phyloP scores from a whole-genome alignment of 148 eudicot species.

The Linanthus parryae region DNA sequence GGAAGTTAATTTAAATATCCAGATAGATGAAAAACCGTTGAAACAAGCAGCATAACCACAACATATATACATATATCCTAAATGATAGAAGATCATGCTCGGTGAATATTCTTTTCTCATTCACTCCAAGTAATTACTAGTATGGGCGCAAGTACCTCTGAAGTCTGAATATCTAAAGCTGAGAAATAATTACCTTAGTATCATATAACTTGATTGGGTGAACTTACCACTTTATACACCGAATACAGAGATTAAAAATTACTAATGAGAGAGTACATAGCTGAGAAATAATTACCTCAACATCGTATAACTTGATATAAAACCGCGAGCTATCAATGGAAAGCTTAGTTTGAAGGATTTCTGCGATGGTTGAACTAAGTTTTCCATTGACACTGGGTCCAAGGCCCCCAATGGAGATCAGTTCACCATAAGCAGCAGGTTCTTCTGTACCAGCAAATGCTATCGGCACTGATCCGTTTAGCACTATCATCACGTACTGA shows the following conservation, averaged over 20 bases:
- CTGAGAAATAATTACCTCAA: constrained; percentile 31
- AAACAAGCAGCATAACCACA: neutral
- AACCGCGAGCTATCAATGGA: constrained; percentile 67
- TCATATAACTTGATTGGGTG: neutral
- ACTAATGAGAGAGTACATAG: neutral
- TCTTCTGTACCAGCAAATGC: constrained; percentile 94
- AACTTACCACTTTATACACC: neutral
- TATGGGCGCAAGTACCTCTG: neutral
- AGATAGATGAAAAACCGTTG: too few relatives aligned
- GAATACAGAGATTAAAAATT: too few relatives aligned
- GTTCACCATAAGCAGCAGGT: constrained; percentile 88
- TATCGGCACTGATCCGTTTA: constrained; percentile 82
- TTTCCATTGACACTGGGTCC: constrained; percentile 73
- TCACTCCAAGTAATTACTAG: neutral
- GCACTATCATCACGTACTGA: constrained; percentile 89
- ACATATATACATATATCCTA: neutral
- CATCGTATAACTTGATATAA: constrained; percentile 88
- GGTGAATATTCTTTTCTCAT: neutral
- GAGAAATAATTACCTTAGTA: too few relatives aligned
- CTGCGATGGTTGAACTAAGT: constrained; percentile 72
- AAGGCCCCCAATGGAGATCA: constrained; percentile 86
- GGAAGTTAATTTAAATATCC: too few relatives aligned
- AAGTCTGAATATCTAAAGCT: too few relatives aligned
- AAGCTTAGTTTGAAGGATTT: constrained; percentile 83
- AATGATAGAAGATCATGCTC: neutral